Base-by-base conservation (phyloP, 306 rosid genomes). In the Medicago lupulina region DNA sequence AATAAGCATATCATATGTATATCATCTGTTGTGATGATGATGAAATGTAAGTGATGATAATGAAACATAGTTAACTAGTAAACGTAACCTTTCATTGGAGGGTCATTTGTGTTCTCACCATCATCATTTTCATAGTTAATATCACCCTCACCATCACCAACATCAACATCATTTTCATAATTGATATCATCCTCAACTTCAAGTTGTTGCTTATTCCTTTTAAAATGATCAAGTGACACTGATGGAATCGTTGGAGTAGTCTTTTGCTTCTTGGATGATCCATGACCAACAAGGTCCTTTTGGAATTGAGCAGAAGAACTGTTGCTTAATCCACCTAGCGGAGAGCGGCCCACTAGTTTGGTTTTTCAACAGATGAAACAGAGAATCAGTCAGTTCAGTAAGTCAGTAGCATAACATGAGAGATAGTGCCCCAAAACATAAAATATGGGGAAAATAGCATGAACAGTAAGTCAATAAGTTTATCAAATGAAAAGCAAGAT, bases 281-380 rank as follows among this genome's bases (percentile, higher is more conserved):
- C 63, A 57, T 57, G 36, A 57, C 19, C 63, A 57, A 57, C 63
- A 57, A 21, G 38, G 16, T 57, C 16, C 63, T 57, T 57, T 57
- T 23, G 63, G 36, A 69, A n/a, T 36, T 80, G 57, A 67, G 80
- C 84, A 55, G 90, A 76, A 25, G 73, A 74, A 79, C 75, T 81
- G 81, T 75, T 83, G 80, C 87, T 63, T 46, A 46, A 46, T 12
- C 89, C 85, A 3, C 91, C 83, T 13, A 87, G 54, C 82, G 87
- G 81, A n/a, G 91, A 84, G 80, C 87, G 88, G 8, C 96, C 90
- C 50, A 75, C 96, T 89, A 51, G 55, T 76, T 71, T n/a, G 70
- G 13, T 60, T 84, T 82, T 80, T 40, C 76, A 73, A 82, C 54
- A 67, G 76, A 73, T 77, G 67, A 67, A 77, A 59, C 79, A 59